Percentiles rank a stretch among this genome's conserved stretches.
Evolutionary conservation across 106 monocot species (phyloP).

Genomic region (Dioscorea zingiberensis): DNA sequence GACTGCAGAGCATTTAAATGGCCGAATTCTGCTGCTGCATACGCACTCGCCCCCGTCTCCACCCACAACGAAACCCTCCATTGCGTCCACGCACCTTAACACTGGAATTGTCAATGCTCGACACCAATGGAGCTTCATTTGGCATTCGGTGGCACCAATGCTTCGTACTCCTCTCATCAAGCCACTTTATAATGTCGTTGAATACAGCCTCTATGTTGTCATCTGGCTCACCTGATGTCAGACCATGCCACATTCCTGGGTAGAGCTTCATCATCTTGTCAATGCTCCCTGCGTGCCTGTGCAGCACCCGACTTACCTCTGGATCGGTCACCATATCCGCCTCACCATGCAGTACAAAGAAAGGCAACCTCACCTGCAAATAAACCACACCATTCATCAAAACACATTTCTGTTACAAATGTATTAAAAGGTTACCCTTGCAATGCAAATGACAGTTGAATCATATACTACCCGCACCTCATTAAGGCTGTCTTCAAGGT

Average conservation of each 20-base stretch:
- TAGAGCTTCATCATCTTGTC: slow-evolving; percentile 96
- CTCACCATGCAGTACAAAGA: slow-evolving; percentile 84
- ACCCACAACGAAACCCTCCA: slow-evolving; percentile 19
- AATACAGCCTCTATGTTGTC: slow-evolving; percentile 67
- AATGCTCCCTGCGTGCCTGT: slow-evolving; percentile 49
- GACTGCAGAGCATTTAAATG: slow-evolving; percentile 9
- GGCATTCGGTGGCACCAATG: neutral
- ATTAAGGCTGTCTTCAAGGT: slow-evolving; percentile 53
- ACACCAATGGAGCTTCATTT: neutral
- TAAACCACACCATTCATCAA: slow-evolving; percentile 17
- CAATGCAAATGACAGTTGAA: too few species aligned
- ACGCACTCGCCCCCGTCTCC: slow-evolving; percentile 10
- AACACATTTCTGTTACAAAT: too few species aligned
- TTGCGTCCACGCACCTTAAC: neutral
- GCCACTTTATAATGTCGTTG: slow-evolving; percentile 73
- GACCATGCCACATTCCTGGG: slow-evolving; percentile 95
- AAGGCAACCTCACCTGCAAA: slow-evolving; percentile 64
- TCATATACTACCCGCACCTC: slow-evolving; percentile 12
- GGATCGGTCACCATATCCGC: slow-evolving; percentile 94
- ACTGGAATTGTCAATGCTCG: neutral
- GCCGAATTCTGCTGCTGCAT: slow-evolving; percentile 22
- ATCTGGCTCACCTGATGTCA: slow-evolving; percentile 92
- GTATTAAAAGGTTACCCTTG: too few species aligned
- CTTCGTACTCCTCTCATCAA: slow-evolving; percentile 21
- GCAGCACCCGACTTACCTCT: slow-evolving; percentile 80